These are phyloP conservation scores for Vigna trinervia DNA, from an alignment of 306 rosid species.

Conservation along the genomic window DNA sequence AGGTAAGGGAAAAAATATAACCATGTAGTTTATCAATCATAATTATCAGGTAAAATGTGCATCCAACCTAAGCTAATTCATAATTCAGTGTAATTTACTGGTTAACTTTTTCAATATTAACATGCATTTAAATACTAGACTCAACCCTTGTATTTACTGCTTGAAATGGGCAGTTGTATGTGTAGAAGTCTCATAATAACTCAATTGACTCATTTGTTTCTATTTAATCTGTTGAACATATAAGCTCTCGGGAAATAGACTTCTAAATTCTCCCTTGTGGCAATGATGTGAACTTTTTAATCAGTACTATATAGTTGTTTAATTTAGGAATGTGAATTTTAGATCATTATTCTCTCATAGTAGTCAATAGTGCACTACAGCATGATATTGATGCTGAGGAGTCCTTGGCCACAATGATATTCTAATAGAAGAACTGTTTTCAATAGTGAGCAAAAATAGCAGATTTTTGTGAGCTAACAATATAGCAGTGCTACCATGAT, in stretches of 20 bases:
- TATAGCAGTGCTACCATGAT: no score
- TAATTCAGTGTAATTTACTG: neutral
- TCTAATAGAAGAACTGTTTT: no score
- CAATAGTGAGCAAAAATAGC: no score
- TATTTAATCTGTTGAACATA: neutral
- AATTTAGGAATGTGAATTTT: neutral
- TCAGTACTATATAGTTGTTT: neutral
- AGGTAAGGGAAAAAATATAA: neutral
- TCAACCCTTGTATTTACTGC: neutral
- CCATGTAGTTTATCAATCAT: conserved; percentile 12
- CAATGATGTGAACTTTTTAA: conserved; percentile 6
- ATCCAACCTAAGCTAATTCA: neutral
- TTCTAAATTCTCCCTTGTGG: neutral
- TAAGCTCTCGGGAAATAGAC: conserved; percentile 19
- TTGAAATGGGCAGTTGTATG: neutral
- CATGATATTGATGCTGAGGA: no score
- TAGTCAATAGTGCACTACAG: no score
- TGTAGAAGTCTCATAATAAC: neutral
- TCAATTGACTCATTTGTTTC: neutral
- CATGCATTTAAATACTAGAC: neutral
- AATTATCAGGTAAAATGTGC: conserved; percentile 19
- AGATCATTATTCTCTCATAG: neutral
- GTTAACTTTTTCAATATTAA: neutral
- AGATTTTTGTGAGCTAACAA: no score
- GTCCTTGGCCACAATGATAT: no score